Evolutionary conservation across 2,329 filamentous ascomycete genomes (phyloP).

Genomic region (Chaetomium globosum): DNA sequence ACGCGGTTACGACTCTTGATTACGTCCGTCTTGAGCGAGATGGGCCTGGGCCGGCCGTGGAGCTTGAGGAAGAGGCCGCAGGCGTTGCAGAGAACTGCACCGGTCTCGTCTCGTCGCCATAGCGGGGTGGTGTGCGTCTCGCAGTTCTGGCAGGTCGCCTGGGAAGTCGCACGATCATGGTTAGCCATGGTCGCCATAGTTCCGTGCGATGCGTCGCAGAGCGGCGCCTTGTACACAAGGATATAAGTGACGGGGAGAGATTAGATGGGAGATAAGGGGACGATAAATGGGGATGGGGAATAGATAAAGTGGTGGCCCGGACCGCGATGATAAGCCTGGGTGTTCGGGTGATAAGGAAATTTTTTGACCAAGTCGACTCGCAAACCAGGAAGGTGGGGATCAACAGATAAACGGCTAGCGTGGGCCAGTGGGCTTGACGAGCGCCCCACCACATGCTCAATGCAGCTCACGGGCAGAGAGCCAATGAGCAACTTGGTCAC

Average conservation of each 20-base stretch:
- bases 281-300: conserved; percentile 34
- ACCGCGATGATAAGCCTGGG: conserved; percentile 34
- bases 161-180: conserved; percentile 62
- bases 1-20: conserved; percentile 99
- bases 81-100: conserved; percentile 95
- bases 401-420: conserved; percentile 25
- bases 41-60: conserved; percentile 88
- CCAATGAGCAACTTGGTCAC: conserved; percentile 7
- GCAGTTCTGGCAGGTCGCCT: conserved; percentile 98
- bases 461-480: background rate
- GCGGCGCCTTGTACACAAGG: conserved; percentile 13
- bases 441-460: conserved; percentile 17
- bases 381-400: conserved; percentile 29
- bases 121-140: conserved; percentile 91
- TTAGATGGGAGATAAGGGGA: conserved; percentile 38
- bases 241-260: conserved; percentile 29
- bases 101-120: conserved; percentile 96
- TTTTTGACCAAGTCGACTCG: conserved; percentile 30
- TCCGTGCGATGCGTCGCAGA: conserved; percentile 33
- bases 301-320: conserved; percentile 30
- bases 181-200: conserved; percentile 58
- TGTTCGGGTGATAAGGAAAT: conserved; percentile 35
- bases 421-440: conserved; percentile 14
- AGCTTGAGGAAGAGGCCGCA: conserved; percentile 97
- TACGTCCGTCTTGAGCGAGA: conserved; percentile 97